Evolutionary conservation across 805 yeast species (phyloP).

Genomic region (Danielia oregonensis): DNA sequence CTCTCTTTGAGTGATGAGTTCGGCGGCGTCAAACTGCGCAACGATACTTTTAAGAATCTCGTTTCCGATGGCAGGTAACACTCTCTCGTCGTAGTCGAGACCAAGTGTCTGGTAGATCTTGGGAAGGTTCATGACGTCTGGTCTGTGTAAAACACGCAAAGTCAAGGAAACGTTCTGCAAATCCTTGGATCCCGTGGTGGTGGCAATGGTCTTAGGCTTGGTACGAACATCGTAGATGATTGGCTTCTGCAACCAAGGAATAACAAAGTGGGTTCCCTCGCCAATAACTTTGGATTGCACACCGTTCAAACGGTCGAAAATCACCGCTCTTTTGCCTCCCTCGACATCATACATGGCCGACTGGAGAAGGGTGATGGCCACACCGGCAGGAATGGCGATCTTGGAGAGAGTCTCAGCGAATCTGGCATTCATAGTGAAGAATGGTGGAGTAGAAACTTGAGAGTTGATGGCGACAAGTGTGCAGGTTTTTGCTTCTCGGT

Average conservation of each 20-base stretch:
- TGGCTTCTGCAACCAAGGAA: conserved; percentile 95
- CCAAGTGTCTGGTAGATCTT: conserved; percentile 88
- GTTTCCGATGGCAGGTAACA: conserved; percentile 87
- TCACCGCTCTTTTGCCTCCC: conserved; percentile 95
- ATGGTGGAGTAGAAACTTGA: neutral
- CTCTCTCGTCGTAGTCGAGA: conserved; percentile 91
- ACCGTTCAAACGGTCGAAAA: conserved; percentile 88
- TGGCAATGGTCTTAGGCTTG: conserved; percentile 92
- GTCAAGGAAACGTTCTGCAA: conserved; percentile 93
- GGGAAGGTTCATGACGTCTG: conserved; percentile 81
- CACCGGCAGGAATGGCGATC: conserved; percentile 69
- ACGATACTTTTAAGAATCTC: conserved; percentile 87
- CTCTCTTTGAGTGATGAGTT: conserved; percentile 95
- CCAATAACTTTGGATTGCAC: conserved; percentile 86
- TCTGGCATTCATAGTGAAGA: conserved; percentile 20
- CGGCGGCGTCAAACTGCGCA: conserved; percentile 95
- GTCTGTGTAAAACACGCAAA: conserved; percentile 88
- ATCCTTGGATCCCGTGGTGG: conserved; percentile 96
- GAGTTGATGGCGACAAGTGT: neutral
- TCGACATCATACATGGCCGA: conserved; percentile 89
- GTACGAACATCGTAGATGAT: conserved; percentile 93
- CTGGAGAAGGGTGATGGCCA: conserved; percentile 68
- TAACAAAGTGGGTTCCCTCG: conserved; percentile 93
- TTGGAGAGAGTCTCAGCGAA: conserved; percentile 34
- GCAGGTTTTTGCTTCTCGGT: too few relatives aligned